Conservation (phyloP, 2,329 filamentous ascomycete genomes). For the Plenodomus tracheiphilus region DNA sequence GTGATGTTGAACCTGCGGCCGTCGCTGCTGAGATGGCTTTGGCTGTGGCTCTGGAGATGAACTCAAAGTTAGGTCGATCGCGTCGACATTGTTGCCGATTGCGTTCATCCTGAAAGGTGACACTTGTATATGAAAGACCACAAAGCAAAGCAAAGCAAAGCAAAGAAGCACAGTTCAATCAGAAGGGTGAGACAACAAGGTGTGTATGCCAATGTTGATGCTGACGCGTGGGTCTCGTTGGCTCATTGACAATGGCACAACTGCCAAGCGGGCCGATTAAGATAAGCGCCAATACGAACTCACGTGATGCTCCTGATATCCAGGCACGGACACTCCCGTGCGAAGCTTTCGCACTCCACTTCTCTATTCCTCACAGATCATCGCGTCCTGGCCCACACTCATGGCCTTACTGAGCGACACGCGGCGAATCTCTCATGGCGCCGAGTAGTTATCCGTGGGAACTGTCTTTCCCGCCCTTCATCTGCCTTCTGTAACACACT, state of each 20-base stretch:
- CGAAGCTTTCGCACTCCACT: neutral
- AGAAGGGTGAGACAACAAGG: neutral
- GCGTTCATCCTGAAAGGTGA: neutral
- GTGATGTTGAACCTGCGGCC: slow-evolving; percentile 14
- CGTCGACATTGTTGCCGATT: slow-evolving; percentile 8
- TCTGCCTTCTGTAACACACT: slow-evolving; percentile 18
- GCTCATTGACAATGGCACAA: neutral
- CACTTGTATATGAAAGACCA: neutral
- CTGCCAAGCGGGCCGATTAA: neutral
- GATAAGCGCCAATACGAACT: neutral
- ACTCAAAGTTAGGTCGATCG: slow-evolving; percentile 29
- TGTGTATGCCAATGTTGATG: neutral
- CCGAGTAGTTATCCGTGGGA: neutral
- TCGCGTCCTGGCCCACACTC: neutral
- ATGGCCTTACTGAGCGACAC: neutral
- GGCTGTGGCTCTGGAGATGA: slow-evolving; percentile 16
- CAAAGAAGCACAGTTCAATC: neutral
- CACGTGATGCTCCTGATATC: neutral
- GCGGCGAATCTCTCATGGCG: neutral
- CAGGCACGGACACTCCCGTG: neutral
- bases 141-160: no score
- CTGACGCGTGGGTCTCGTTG: neutral
- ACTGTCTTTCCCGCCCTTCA: slow-evolving; percentile 13
- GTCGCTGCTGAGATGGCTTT: slow-evolving; percentile 9
- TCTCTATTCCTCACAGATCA: neutral